These are phyloP conservation scores for Penicillium digitatum DNA, from an alignment of 2,329 filamentous ascomycete species.

Conservation along the genomic window DNA sequence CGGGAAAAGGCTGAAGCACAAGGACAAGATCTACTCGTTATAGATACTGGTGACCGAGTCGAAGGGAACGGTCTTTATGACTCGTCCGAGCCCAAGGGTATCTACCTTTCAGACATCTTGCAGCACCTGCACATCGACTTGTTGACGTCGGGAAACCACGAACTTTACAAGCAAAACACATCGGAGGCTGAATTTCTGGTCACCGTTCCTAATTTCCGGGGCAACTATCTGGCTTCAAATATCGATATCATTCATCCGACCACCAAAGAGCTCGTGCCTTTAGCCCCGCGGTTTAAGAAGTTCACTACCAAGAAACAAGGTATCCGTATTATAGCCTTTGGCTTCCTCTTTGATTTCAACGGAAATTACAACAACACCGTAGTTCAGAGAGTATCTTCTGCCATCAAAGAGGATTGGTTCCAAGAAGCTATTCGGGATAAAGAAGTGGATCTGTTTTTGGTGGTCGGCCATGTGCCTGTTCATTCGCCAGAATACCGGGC, in stretches of 20 bases:
- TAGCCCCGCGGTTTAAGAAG: conserved; percentile 78
- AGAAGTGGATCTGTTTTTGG: conserved; percentile 80
- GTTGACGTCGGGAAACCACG: conserved; percentile 87
- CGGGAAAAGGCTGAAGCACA: conserved; percentile 70
- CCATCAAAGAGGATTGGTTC: conserved; percentile 84
- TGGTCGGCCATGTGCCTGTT: conserved; percentile 80
- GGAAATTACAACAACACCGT: conserved; percentile 87
- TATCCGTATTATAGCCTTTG: conserved; percentile 79
- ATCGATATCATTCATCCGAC: conserved; percentile 77
- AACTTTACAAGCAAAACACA: conserved; percentile 79
- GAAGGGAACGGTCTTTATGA: conserved; percentile 96
- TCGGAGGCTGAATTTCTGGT: conserved; percentile 72
- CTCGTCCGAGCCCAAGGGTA: conserved; percentile 78
- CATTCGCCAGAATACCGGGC: conserved; percentile 73
- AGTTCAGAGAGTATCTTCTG: conserved; percentile 73
- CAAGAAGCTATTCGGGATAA: conserved; percentile 72
- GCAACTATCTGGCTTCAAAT: conserved; percentile 84
- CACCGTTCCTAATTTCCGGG: conserved; percentile 77
- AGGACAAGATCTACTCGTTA: conserved; percentile 80
- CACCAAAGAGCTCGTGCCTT: conserved; percentile 66
- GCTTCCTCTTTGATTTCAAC: conserved; percentile 91
- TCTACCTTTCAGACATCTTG: conserved; percentile 84
- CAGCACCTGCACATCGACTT: conserved; percentile 78
- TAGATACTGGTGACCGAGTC: conserved; percentile 90
- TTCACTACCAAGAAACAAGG: conserved; percentile 89